A percentile compares a stretch with the other conserved stretches of the same genome.
phyloP scores from a whole-genome alignment of 352 stramenopile species.

The Phytophthora macrochlamydospora region DNA sequence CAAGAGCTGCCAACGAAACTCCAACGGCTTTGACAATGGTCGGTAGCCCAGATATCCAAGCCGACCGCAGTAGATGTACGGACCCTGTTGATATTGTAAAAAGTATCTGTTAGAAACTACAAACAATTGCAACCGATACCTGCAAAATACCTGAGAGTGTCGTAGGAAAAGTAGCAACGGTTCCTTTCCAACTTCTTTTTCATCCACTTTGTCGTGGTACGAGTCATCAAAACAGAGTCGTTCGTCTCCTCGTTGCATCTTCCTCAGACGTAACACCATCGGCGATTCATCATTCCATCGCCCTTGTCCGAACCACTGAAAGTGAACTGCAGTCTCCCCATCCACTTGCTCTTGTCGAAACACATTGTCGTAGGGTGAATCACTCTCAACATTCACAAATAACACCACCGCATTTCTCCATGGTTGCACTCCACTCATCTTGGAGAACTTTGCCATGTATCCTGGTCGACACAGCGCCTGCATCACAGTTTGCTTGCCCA shows the following conservation, averaged over 20 bases:
- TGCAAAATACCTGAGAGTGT: constrained; percentile 26
- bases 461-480: constrained; percentile 39
- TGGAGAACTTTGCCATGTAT: constrained; percentile 28
- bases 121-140: background rate
- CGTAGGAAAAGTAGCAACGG: constrained; percentile 55
- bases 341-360: constrained; percentile 32
- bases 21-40: constrained; percentile 35
- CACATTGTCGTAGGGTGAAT: constrained; percentile 34
- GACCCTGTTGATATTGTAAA: constrained; percentile 17
- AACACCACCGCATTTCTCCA: constrained; percentile 56
- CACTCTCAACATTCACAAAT: constrained; percentile 50
- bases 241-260: constrained; percentile 24
- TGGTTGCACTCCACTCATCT: constrained; percentile 43
- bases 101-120: background rate
- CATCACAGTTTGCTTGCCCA: constrained; percentile 48
- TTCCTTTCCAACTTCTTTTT: background rate
- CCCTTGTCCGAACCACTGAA: constrained; percentile 50
- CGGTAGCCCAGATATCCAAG: constrained; percentile 56
- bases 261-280: constrained; percentile 30
- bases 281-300: constrained; percentile 23
- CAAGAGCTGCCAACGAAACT: constrained; percentile 74
- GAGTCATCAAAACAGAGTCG: constrained; percentile 21
- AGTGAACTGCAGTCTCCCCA: constrained; percentile 25
- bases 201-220: constrained; percentile 3
- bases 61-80: constrained; percentile 74